Percentiles rank a stretch among this genome's conserved stretches.
Evolutionary conservation across 2,329 filamentous ascomycete genomes (phyloP).

Genomic region (Phyllosticta capitalensis): DNA sequence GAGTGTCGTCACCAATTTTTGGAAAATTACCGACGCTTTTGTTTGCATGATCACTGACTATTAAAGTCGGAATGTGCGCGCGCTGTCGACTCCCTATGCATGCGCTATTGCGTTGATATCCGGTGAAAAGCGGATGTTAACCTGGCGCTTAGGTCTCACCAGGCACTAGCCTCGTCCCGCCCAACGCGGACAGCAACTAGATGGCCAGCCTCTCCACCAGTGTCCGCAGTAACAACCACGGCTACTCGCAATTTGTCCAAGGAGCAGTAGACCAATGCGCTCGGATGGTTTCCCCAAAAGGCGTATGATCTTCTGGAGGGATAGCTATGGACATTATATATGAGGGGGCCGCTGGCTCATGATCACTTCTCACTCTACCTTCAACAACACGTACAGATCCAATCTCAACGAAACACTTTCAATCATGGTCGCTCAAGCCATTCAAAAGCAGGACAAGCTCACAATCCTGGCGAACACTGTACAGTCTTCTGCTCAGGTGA

Average conservation of each 20-base stretch:
- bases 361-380: not conserved
- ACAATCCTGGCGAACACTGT: not conserved
- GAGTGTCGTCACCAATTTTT: not conserved
- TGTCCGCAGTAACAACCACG: not conserved
- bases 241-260: not conserved
- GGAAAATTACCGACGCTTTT: not conserved
- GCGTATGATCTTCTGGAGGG: not conserved
- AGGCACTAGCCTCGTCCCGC: not conserved
- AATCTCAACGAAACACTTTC: not conserved
- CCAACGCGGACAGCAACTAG: not conserved
- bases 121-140: not conserved
- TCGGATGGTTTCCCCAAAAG: not conserved
- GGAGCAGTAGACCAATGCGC: not conserved
- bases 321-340: not conserved
- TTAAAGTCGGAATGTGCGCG: not conserved
- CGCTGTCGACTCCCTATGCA: not conserved
- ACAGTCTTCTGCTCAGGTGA: not conserved
- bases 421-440: not conserved
- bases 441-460: not conserved
- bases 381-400: not conserved
- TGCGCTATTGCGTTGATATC: not conserved
- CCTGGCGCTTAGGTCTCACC: not conserved
- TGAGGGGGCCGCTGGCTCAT: not conserved
- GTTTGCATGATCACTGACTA: not conserved
- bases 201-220: not conserved